Evolutionary conservation across 2,329 filamentous ascomycete species (phyloP).

Genomic region (Myriosclerotinia curreyana): DNA sequence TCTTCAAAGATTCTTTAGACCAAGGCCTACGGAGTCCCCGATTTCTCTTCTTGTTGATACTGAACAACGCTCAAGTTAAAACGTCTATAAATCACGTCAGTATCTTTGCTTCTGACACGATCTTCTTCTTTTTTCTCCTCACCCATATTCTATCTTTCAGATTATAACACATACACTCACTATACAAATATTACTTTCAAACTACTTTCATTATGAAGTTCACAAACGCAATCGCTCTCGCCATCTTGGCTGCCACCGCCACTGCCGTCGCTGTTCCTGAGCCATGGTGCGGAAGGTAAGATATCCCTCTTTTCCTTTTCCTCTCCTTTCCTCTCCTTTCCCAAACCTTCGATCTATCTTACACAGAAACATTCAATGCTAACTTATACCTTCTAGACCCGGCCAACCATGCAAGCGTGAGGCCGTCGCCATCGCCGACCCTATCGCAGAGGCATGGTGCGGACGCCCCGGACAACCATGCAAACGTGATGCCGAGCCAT

Average conservation of each 20-base stretch:
- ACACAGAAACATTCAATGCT: not conserved
- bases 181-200: not conserved
- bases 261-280: slow-evolving; percentile 19
- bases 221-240: slow-evolving; percentile 19
- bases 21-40: not conserved
- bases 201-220: slow-evolving; percentile 23
- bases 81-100: slow-evolving; percentile 15
- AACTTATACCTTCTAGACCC: not conserved
- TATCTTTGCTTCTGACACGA: not conserved
- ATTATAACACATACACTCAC: slow-evolving; percentile 9
- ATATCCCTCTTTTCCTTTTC: not conserved
- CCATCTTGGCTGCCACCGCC: slow-evolving; percentile 21
- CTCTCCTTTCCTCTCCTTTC: not conserved
- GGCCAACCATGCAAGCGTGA: slow-evolving; percentile 19
- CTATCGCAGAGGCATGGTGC: slow-evolving; percentile 10
- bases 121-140: not conserved
- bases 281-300: slow-evolving; percentile 18
- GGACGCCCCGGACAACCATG: slow-evolving; percentile 19
- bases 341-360: not conserved
- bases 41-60: not conserved
- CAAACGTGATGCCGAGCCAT: slow-evolving; percentile 19
- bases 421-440: not conserved
- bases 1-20: slow-evolving; percentile 8
- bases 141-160: slow-evolving; percentile 12
- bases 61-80: not conserved